phyloP scores from a whole-genome alignment of 192 early-diverging fungal species.

The Lobosporangium transversale region DNA sequence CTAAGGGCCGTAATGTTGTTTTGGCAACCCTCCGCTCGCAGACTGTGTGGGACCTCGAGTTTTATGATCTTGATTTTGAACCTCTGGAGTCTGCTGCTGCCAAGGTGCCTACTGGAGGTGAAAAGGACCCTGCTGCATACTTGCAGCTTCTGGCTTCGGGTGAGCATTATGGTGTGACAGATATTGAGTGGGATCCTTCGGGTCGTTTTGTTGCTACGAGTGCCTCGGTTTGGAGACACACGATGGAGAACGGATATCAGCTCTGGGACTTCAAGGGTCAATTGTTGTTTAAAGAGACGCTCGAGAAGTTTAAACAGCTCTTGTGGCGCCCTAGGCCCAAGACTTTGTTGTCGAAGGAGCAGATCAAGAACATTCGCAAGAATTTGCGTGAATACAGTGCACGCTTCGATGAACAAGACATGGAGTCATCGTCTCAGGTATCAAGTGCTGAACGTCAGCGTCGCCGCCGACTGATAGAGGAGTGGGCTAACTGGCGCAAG shows the following conservation, averaged over 20 bases:
- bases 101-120: conserved; percentile 58
- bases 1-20: conserved; percentile 92
- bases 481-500: conserved; percentile 88
- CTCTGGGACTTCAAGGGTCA: conserved; percentile 94
- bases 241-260: conserved; percentile 89
- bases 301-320: conserved; percentile 92
- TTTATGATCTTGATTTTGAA: conserved; percentile 92
- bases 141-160: conserved; percentile 74
- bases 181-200: conserved; percentile 98
- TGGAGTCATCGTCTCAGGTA: conserved; percentile 72
- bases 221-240: conserved; percentile 87
- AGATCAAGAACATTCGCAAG: conserved; percentile 89
- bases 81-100: conserved; percentile 60
- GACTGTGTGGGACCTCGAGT: conserved; percentile 86
- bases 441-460: conserved; percentile 79
- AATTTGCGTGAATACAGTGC: conserved; percentile 89
- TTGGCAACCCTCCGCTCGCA: conserved; percentile 84
- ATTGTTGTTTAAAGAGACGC: conserved; percentile 74
- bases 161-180: conserved; percentile 96
- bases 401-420: conserved; percentile 92
- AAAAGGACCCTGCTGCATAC: conserved; percentile 58
- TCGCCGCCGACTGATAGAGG: conserved; percentile 78
- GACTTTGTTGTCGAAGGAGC: conserved; percentile 78
- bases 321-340: conserved; percentile 95
- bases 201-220: conserved; percentile 92